Evolutionary conservation across 2,329 filamentous ascomycete genomes (phyloP).

Genomic region (Ascochyta koolunga): DNA sequence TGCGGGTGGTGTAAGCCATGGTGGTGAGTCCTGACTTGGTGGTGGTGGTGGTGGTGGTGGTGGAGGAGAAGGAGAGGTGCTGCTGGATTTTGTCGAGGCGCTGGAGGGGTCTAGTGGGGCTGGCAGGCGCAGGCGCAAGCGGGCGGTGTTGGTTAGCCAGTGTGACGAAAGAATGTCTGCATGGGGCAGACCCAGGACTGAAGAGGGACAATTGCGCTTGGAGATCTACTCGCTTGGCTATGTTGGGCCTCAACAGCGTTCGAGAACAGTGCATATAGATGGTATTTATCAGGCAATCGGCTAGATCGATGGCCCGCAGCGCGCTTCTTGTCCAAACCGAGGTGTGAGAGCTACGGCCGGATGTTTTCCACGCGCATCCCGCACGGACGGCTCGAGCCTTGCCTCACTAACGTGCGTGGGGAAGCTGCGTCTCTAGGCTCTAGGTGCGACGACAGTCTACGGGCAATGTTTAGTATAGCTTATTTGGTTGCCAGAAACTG

Average conservation of each 20-base stretch:
- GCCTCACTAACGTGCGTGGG: conserved; percentile 9
- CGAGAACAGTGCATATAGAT: conserved; percentile 34
- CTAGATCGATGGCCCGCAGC: conserved; percentile 21
- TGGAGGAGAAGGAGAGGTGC: conserved; percentile 44
- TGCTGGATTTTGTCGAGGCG: conserved; percentile 50
- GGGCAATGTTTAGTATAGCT: conserved; percentile 48
- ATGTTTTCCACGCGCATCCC: conserved; percentile 11
- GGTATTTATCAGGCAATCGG: conserved; percentile 18
- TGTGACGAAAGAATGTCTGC: conserved; percentile 48
- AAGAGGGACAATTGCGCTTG: conserved; percentile 25
- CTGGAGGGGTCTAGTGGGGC: conserved; percentile 48
- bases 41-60: conserved; percentile 23
- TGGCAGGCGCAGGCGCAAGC: conserved; percentile 37
- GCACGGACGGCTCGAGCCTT: conserved; percentile 10
- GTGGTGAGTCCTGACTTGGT: conserved; percentile 33
- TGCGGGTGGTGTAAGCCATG: conserved; percentile 80
- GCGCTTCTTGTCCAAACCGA: conserved; percentile 30
- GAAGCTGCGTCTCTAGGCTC: not conserved
- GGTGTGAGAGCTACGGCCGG: conserved; percentile 25
- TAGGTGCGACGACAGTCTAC: not conserved
- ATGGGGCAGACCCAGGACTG: conserved; percentile 37
- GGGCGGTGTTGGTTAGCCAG: conserved; percentile 47
- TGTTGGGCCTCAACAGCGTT: conserved; percentile 31
- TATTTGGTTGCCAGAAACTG: conserved; percentile 55
- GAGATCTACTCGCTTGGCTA: conserved; percentile 26